These are phyloP conservation scores for Talaromyces thailandensis DNA, from an alignment of 495 filamentous ascomycete genomes.

Conservation along the genomic window DNA sequence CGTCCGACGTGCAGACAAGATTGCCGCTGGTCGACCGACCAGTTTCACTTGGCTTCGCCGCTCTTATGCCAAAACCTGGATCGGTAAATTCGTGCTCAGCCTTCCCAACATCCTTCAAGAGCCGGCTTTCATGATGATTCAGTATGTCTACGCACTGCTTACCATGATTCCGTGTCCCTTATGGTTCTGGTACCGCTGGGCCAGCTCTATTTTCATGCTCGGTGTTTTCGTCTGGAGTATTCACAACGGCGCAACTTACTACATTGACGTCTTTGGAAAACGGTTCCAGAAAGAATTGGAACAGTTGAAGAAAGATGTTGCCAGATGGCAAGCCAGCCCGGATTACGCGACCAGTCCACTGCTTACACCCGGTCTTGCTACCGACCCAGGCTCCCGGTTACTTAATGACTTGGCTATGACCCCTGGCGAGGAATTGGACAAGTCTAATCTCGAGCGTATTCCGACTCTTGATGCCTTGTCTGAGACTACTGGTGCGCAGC, in stretches of 20 bases:
- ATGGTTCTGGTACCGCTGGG: conserved; percentile 88
- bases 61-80: conserved; percentile 78
- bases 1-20: conserved; percentile 83
- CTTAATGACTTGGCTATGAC: conserved; percentile 6
- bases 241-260: conserved; percentile 92
- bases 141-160: conserved; percentile 79
- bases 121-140: conserved; percentile 88
- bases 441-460: conserved; percentile 31
- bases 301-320: conserved; percentile 78
- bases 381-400: conserved; percentile 9
- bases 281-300: conserved; percentile 96
- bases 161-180: conserved; percentile 92
- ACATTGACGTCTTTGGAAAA: conserved; percentile 95
- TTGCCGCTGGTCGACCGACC: conserved; percentile 89
- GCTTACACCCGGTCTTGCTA: conserved; percentile 15
- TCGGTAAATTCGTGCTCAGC: conserved; percentile 74
- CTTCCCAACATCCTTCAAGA: conserved; percentile 74
- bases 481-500: conserved; percentile 18
- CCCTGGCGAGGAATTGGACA: conserved; percentile 14
- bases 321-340: conserved; percentile 66
- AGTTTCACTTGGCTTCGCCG: conserved; percentile 95
- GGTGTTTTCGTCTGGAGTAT: conserved; percentile 82
- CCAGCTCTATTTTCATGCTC: conserved; percentile 65
- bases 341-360: conserved; percentile 26
- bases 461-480: conserved; percentile 28